These are phyloP conservation scores for Exophiala calicioides DNA, from an alignment of 2,329 filamentous ascomycete species.

Conservation along the genomic window DNA sequence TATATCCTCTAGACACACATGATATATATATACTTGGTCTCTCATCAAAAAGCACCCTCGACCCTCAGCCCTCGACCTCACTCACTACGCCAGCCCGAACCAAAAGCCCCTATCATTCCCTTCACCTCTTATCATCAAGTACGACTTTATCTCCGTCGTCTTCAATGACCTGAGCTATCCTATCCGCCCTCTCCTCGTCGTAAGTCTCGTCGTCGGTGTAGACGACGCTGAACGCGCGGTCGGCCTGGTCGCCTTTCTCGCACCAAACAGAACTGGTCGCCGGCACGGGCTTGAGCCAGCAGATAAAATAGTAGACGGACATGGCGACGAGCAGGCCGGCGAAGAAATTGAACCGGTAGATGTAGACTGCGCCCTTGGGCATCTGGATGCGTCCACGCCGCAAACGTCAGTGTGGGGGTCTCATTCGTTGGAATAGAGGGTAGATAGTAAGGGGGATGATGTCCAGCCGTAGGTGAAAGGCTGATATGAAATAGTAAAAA, in stretches of 20 bases:
- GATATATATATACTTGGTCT: too few species aligned
- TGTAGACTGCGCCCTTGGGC: slow-evolving; percentile 75
- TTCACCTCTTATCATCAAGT: slow-evolving; percentile 1
- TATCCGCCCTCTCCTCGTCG: slow-evolving; percentile 6
- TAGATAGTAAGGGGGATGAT: too few species aligned
- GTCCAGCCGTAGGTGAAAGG: too few species aligned
- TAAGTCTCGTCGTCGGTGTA: slow-evolving; percentile 14
- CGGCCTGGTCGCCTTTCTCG: slow-evolving; percentile 55
- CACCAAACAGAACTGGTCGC: slow-evolving; percentile 75
- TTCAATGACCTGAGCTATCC: not conserved
- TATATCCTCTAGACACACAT: too few species aligned
- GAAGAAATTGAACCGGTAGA: slow-evolving; percentile 93
- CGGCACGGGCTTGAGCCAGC: slow-evolving; percentile 68
- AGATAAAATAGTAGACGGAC: slow-evolving; percentile 68
- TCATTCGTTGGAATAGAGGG: too few species aligned
- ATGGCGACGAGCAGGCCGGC: slow-evolving; percentile 73
- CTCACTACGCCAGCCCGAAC: too few species aligned
- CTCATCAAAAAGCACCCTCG: too few species aligned
- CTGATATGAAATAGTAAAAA: too few species aligned
- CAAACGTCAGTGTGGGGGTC: too few species aligned
- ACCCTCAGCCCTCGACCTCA: too few species aligned
- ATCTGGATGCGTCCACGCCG: too few species aligned
- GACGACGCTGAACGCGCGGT: slow-evolving; percentile 16
- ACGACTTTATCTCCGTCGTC: not conserved
- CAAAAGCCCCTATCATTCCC: too few species aligned